Conservation (phyloP, 2,329 filamentous ascomycete species). For the Capronia coronata region DNA sequence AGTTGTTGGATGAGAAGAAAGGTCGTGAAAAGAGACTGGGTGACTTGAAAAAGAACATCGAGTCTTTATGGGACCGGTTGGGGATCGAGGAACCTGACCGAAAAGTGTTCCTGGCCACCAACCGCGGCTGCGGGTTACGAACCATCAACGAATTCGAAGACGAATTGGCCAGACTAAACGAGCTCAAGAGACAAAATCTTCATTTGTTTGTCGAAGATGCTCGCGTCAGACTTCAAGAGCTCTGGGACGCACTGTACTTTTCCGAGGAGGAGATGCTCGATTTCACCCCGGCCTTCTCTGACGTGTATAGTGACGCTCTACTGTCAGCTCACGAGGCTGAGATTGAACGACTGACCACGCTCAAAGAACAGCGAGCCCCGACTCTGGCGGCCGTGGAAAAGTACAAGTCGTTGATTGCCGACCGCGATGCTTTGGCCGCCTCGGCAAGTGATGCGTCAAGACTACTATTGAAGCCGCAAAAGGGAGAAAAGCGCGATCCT, state of each 20-base stretch:
- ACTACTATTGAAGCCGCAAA: conserved; percentile 81
- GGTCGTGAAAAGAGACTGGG: conserved; percentile 69
- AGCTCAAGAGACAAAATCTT: conserved; percentile 90
- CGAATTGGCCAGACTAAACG: conserved; percentile 76
- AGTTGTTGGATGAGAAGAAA: conserved; percentile 81
- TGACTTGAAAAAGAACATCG: conserved; percentile 71
- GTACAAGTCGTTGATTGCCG: conserved; percentile 73
- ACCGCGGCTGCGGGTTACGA: conserved; percentile 82
- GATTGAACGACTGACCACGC: conserved; percentile 69
- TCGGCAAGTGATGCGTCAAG: conserved; percentile 94
- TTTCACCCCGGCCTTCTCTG: conserved; percentile 93
- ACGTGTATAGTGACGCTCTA: conserved; percentile 92
- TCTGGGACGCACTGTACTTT: conserved; percentile 92
- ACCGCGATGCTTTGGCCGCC: conserved; percentile 78
- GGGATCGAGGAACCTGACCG: conserved; percentile 75
- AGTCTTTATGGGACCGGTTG: conserved; percentile 81
- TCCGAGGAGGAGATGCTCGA: conserved; percentile 98
- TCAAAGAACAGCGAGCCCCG: conserved; percentile 82
- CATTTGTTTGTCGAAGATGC: conserved; percentile 95
- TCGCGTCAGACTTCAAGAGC: conserved; percentile 78
- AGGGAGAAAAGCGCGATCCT: conserved; percentile 89
- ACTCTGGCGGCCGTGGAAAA: conserved; percentile 75
- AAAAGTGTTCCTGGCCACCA: conserved; percentile 76
- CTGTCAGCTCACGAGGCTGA: conserved; percentile 93
- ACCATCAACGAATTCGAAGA: conserved; percentile 96